These are phyloP conservation scores for Stylonectria norvegica DNA, from an alignment of 2,329 filamentous ascomycete genomes.

Conservation along the genomic window DNA sequence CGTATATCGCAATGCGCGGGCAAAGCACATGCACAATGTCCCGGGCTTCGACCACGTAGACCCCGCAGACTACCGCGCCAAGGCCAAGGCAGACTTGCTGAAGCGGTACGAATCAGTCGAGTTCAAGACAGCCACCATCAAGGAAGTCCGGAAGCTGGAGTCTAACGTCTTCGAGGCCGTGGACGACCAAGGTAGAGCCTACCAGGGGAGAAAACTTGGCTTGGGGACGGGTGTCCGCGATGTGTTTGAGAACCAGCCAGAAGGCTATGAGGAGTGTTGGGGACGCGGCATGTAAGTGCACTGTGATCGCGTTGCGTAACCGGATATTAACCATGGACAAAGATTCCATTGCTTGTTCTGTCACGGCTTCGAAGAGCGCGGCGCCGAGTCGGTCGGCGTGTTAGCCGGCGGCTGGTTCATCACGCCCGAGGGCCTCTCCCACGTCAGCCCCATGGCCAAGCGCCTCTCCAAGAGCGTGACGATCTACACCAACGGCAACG, in stretches of 20 bases:
- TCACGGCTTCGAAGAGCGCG: conserved; percentile 57
- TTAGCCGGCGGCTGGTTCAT: conserved; percentile 40
- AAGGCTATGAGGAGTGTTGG: conserved; percentile 56
- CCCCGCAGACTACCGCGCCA: conserved; percentile 35
- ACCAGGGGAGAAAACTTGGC: conserved; percentile 50
- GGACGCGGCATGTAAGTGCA: conserved; percentile 46
- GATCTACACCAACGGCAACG: conserved; percentile 50
- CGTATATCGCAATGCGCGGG: conserved; percentile 47
- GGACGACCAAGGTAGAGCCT: conserved; percentile 42
- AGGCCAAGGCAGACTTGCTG: conserved; percentile 32
- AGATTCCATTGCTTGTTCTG: conserved; percentile 60
- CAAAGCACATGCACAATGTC: conserved; percentile 48
- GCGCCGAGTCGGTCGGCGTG: conserved; percentile 42
- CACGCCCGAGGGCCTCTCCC: conserved; percentile 31
- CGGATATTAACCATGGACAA: conserved; percentile 2
- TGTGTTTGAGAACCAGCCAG: conserved; percentile 44
- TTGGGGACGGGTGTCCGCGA: conserved; percentile 54
- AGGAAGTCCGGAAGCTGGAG: conserved; percentile 27
- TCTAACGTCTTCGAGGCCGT: conserved; percentile 33
- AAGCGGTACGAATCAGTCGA: conserved; percentile 35
- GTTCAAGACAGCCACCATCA: conserved; percentile 29
- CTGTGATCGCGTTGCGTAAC: background rate
- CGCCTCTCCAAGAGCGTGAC: conserved; percentile 43
- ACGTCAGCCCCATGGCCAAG: conserved; percentile 42
- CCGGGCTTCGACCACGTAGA: conserved; percentile 37